Evolutionary conservation across 192 early-diverging fungal species (phyloP), one percentile per base, ranked within the genome.

Genomic region (Dissophora globulifera): DNA sequence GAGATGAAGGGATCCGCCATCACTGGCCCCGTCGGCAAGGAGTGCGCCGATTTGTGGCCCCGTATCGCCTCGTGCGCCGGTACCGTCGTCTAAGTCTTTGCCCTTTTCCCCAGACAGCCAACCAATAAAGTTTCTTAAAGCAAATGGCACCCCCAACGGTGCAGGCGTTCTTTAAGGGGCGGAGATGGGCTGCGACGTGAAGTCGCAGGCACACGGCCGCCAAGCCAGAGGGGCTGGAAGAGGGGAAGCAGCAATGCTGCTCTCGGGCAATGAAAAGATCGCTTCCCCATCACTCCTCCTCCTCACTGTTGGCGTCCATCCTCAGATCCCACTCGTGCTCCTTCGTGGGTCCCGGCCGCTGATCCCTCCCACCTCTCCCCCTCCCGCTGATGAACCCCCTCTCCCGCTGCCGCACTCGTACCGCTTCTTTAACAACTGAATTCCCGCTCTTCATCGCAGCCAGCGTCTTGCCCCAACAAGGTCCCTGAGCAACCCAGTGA

Each of bases 1-100:
- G 96, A 98, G 82, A 98, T 98, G 96, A 98, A 98, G 88, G 98
- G 98, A 78, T 98, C 97, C 58, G 98, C 95, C 62, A 99, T 99
- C 83, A 98, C 97, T 69, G 98, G 98, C 50, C 98, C 98, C 78
- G 96, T 99, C 78, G 98, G 92, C 69, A 99, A 99, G 92, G 98
- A 99, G 89, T 98, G 98, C 85, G 96, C 96, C 68, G 98, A 99
- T 83, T 87, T 99, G 82, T 99, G 98, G 98, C 96, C 98, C 70
- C 96, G 97, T 94, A 98, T 67, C 27, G 65, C 65, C 19, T 67
- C 65, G 16, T 67, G 65, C 38, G 65, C 65, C 38, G 65, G 65
- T 58, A 67, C 65, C 55, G 65, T 67, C 38, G 65, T 67, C 35
- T 67, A 67, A 67, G 20, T 40, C 45, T n/a, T n/a, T n/a, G 32